phyloP scores from a whole-genome alignment of 208 protist genomes.

The Acanthamoeba triangularis region DNA sequence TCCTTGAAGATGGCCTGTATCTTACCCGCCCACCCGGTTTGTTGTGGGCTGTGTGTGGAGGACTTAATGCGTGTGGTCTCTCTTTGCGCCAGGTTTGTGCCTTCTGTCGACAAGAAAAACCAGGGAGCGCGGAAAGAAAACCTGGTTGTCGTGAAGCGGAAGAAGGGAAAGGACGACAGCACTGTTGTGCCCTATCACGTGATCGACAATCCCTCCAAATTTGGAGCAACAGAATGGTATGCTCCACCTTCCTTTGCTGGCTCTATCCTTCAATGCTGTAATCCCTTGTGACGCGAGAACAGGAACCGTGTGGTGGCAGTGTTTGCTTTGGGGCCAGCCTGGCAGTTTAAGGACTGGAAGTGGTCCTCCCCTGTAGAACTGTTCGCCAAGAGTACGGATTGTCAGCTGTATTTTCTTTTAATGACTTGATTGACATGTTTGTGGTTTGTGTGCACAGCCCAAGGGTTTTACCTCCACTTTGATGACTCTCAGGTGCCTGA shows the following conservation, averaged over 20 bases:
- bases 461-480: conserved; percentile 39
- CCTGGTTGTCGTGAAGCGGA: conserved; percentile 25
- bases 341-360: conserved; percentile 70
- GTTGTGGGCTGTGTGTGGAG: neutral
- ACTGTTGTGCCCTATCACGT: conserved; percentile 13
- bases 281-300: neutral
- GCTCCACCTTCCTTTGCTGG: neutral
- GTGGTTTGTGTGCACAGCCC: neutral
- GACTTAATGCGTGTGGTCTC: too few relatives aligned
- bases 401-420: neutral
- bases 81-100: conserved; percentile 22
- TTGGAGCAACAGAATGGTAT: conserved; percentile 22
- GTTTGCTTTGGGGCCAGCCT: conserved; percentile 38
- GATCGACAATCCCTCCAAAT: conserved; percentile 49
- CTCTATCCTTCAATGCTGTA: neutral
- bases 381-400: conserved; percentile 21
- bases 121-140: conserved; percentile 13
- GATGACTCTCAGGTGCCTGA: conserved; percentile 31
- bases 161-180: conserved; percentile 22
- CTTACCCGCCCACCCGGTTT: neutral
- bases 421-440: neutral
- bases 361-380: conserved; percentile 43
- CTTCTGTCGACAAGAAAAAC: conserved; percentile 50
- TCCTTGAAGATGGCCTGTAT: conserved; percentile 37
- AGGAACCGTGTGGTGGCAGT: conserved; percentile 53